Conservation (phyloP, 495 filamentous ascomycete genomes). For the Chaetomidium leptoderma region DNA sequence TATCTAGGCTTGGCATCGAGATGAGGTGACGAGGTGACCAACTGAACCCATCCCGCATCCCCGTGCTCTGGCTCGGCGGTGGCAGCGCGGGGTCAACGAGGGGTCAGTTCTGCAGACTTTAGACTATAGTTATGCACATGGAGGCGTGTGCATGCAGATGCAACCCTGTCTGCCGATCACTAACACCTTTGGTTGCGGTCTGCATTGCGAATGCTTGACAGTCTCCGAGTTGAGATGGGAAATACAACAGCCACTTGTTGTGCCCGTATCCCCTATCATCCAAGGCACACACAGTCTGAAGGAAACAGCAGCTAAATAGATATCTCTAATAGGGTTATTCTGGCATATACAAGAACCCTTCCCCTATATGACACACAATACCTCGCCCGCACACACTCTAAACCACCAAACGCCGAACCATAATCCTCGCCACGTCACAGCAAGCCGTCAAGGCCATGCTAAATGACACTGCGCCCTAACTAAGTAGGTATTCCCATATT, state of each 20-base stretch:
- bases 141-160: background rate
- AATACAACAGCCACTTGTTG: background rate
- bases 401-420: constrained; percentile 3
- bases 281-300: background rate
- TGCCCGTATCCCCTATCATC: background rate
- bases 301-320: too few relatives aligned
- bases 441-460: constrained; percentile 15
- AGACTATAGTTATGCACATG: background rate
- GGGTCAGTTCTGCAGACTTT: background rate
- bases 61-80: background rate
- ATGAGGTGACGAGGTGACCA: constrained; percentile 5
- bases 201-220: constrained; percentile 2
- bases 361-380: background rate
- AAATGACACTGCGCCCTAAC: background rate
- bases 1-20: background rate
- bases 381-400: background rate
- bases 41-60: constrained; percentile 1
- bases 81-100: constrained; percentile 16
- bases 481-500: background rate
- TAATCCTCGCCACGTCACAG: background rate
- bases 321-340: too few relatives aligned
- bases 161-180: constrained; percentile 5
- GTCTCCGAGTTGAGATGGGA: too few relatives aligned
- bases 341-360: too few relatives aligned
- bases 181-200: background rate